Conservation (phyloP, 768 basidiomycete species). For the Saitozyma podzolica region DNA sequence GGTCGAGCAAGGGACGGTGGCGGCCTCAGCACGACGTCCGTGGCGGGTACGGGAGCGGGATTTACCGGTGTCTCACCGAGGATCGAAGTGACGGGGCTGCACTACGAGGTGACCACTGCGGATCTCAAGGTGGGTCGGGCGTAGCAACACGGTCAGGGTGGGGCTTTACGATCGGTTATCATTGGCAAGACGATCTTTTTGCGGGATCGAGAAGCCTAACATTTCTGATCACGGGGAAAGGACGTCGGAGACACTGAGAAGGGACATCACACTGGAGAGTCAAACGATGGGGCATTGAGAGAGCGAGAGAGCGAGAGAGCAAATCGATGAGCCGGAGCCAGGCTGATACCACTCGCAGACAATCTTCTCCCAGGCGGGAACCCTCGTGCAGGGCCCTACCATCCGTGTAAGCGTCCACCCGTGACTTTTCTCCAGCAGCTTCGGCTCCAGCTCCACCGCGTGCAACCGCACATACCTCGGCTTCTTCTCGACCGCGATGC, state of each 20-base stretch:
- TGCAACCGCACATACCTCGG: no score
- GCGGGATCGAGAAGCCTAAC: no score
- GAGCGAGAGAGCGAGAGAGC: no score
- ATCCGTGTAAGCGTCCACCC: constrained; percentile 78
- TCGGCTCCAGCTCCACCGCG: no score
- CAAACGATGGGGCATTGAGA: no score
- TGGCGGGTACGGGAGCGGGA: constrained; percentile 34
- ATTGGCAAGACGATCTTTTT: no score
- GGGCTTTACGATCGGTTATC: no score
- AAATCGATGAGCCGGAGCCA: no score
- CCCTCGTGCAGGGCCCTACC: constrained; percentile 84
- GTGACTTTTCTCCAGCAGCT: constrained; percentile 46
- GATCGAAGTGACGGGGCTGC: constrained; percentile 79
- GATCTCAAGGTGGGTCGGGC: constrained; percentile 72
- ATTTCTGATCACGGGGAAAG: no score
- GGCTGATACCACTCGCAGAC: constrained; percentile 56
- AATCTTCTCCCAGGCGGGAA: constrained; percentile 90
- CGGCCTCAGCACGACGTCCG: constrained; percentile 5
- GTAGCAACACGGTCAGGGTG: neutral
- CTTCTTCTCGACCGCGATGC: no score
- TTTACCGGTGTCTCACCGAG: constrained; percentile 58
- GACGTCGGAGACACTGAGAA: no score
- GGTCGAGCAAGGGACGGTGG: constrained; percentile 1
- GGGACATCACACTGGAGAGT: no score
- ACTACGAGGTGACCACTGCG: constrained; percentile 86